These are phyloP conservation scores for Astrothelium macrocarpum DNA, from an alignment of 495 filamentous ascomycete species.

Conservation along the genomic window DNA sequence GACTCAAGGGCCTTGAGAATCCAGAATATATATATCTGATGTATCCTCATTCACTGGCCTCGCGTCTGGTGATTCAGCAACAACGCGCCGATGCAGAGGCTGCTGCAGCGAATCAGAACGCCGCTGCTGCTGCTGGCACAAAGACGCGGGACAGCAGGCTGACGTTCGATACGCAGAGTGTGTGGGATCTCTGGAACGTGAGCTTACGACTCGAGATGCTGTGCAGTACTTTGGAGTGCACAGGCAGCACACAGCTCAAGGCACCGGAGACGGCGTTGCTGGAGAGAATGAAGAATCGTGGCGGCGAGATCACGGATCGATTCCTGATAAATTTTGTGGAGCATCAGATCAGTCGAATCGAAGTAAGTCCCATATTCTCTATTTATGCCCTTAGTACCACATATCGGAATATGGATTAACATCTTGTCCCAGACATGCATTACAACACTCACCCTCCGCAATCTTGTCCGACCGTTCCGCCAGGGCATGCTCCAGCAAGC, in stretches of 20 bases:
- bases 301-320: slow-evolving; percentile 77
- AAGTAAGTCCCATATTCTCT: slow-evolving; percentile 49
- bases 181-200: slow-evolving; percentile 86
- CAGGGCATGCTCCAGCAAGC: slow-evolving; percentile 28
- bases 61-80: slow-evolving; percentile 58
- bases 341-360: slow-evolving; percentile 88
- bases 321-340: slow-evolving; percentile 81
- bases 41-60: slow-evolving; percentile 80
- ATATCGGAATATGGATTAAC: not conserved
- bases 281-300: slow-evolving; percentile 71
- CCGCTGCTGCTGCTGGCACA: slow-evolving; percentile 16
- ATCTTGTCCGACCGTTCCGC: slow-evolving; percentile 34
- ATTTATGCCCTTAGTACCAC: not conserved
- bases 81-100: slow-evolving; percentile 38
- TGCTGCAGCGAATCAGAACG: slow-evolving; percentile 45
- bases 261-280: slow-evolving; percentile 71
- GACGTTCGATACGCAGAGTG: slow-evolving; percentile 62
- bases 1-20: slow-evolving; percentile 94
- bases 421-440: slow-evolving; percentile 29
- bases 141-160: slow-evolving; percentile 30
- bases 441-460: slow-evolving; percentile 33
- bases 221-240: slow-evolving; percentile 72
- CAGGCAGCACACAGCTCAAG: slow-evolving; percentile 45
- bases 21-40: slow-evolving; percentile 90
- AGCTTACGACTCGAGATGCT: slow-evolving; percentile 85